Percentiles rank a stretch among this genome's conserved stretches.
Evolutionary conservation across 192 early-diverging fungal genomes (phyloP).

Genomic region (Gorgonomyces haynaldii): DNA sequence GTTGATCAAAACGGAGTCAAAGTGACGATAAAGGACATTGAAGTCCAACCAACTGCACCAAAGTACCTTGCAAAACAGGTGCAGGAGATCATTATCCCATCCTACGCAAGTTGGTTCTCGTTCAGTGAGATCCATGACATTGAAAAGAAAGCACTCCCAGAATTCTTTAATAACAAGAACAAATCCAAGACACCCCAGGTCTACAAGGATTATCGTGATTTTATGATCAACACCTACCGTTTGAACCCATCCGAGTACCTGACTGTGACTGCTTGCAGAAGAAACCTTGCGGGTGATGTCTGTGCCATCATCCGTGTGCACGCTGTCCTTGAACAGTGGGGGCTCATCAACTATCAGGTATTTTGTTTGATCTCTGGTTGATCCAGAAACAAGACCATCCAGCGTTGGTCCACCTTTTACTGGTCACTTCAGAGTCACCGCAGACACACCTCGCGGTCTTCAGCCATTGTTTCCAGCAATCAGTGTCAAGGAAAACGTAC

Average conservation of each 20-base stretch:
- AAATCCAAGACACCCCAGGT: constrained; percentile 75
- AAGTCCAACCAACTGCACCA: too few species aligned
- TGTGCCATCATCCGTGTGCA: constrained; percentile 98
- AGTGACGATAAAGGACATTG: too few species aligned
- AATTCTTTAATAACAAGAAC: constrained; percentile 93
- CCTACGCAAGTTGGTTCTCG: constrained; percentile 92
- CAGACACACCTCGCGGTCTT: constrained; percentile 86
- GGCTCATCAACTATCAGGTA: constrained; percentile 97
- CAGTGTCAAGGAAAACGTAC: constrained; percentile 2
- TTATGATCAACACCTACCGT: constrained; percentile 97
- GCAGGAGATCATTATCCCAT: constrained; percentile 53
- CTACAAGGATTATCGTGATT: constrained; percentile 63
- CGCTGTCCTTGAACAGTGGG: constrained; percentile 98
- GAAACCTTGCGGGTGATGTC: constrained; percentile 96
- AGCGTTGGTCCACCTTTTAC: constrained; percentile 87
- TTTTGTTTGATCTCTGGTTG: too few species aligned
- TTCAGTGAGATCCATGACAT: constrained; percentile 69
- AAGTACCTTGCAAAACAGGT: too few species aligned
- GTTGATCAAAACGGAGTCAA: too few species aligned
- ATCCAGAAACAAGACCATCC: constrained; percentile 86
- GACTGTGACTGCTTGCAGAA: constrained; percentile 92
- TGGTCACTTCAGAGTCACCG: constrained; percentile 94
- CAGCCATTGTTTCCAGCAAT: constrained; percentile 70
- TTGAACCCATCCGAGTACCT: constrained; percentile 92
- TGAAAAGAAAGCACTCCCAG: constrained; percentile 79